Evolutionary conservation across 805 yeast species (phyloP).

Genomic region (Kluyveromyces aestuarii): DNA sequence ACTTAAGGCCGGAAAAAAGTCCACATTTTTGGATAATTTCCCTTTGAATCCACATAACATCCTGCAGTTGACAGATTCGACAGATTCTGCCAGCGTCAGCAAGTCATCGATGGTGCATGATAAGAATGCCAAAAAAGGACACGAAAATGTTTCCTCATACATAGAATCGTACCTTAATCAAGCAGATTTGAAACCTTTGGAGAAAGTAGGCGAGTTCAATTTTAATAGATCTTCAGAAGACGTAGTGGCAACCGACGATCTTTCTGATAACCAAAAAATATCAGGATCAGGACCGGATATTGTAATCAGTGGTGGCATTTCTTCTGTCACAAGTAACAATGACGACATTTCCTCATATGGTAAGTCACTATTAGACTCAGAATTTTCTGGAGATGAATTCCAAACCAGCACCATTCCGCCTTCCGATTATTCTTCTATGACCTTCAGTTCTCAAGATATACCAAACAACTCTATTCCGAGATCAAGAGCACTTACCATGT

Average conservation of each 20-base stretch:
- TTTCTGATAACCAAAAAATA: not conserved
- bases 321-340: not conserved
- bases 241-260: not conserved
- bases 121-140: not conserved
- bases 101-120: slow-evolving; percentile 1
- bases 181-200: slow-evolving; percentile 13
- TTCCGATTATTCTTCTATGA: slow-evolving; percentile 1
- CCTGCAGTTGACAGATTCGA: slow-evolving; percentile 3
- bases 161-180: slow-evolving; percentile 26
- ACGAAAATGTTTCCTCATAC: slow-evolving; percentile 17
- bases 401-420: not conserved
- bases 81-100: not conserved
- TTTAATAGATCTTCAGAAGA: not conserved
- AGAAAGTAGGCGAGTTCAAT: not conserved
- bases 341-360: slow-evolving; percentile 27
- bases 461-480: slow-evolving; percentile 1
- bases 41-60: slow-evolving; percentile 9
- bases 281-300: not conserved
- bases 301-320: not conserved
- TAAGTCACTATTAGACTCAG: slow-evolving; percentile 27
- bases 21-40: slow-evolving; percentile 3
- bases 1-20: slow-evolving; percentile 1
- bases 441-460: not conserved
- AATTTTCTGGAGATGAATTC: slow-evolving; percentile 16
- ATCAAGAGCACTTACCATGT: slow-evolving; percentile 7